A percentile compares a stretch with the other conserved stretches of the same genome.
phyloP scores from a whole-genome alignment of 345 rosid species.

The Ceriops zippeliana region DNA sequence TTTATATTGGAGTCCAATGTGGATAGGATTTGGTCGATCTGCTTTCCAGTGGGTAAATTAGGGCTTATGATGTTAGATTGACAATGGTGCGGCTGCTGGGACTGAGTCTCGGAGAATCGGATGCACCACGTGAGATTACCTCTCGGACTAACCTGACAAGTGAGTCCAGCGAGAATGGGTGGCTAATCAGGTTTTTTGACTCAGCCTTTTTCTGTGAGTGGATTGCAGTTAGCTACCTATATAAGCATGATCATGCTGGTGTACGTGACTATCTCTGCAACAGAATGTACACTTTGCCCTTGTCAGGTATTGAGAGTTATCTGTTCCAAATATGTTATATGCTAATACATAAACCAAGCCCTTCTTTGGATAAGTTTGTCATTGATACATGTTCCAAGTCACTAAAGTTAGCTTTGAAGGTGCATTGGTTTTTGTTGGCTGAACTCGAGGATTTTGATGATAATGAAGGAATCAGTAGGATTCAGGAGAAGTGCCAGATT shows the following conservation, averaged over 20 bases:
- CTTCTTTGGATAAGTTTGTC: slow-evolving; percentile 94
- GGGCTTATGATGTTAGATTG: slow-evolving; percentile 43
- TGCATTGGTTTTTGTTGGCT: slow-evolving; percentile 97
- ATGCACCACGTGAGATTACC: slow-evolving; percentile 88
- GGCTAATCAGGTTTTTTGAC: slow-evolving; percentile 98
- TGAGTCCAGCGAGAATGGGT: slow-evolving; percentile 88
- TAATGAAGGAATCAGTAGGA: slow-evolving; percentile 90
- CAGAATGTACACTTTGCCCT: slow-evolving; percentile 93
- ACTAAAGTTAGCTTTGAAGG: slow-evolving; percentile 80
- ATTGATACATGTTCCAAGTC: slow-evolving; percentile 87
- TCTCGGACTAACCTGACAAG: slow-evolving; percentile 54
- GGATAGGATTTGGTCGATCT: slow-evolving; percentile 19
- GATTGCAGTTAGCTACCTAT: slow-evolving; percentile 99
- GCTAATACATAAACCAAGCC: slow-evolving; percentile 97
- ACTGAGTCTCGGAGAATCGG: slow-evolving; percentile 61
- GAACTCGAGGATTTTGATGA: slow-evolving; percentile 96
- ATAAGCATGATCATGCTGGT: slow-evolving; percentile 92
- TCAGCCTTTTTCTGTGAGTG: slow-evolving; percentile 99
- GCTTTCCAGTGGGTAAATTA: slow-evolving; percentile 5
- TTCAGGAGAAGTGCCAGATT: slow-evolving; percentile 97
- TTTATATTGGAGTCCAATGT: neutral
- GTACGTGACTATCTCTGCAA: slow-evolving; percentile 97
- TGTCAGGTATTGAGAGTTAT: slow-evolving; percentile 87
- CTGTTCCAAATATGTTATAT: slow-evolving; percentile 92
- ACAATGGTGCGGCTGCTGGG: slow-evolving; percentile 90